A percentile compares a stretch with the other conserved stretches of the same genome.
Conservation (phyloP, 208 protist species). For the Trichomonas gallinae region DNA sequence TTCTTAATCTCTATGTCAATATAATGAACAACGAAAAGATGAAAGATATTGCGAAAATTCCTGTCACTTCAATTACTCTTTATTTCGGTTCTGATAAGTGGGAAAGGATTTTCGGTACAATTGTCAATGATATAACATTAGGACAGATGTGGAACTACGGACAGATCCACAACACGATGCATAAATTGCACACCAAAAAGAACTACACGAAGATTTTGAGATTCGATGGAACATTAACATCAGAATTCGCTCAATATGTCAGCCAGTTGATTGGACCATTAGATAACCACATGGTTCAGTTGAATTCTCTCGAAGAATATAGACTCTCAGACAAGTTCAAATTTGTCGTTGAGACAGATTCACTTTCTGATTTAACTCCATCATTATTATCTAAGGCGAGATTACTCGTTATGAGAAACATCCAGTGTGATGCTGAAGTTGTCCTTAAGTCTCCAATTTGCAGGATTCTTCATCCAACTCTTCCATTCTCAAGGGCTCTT, state of each 20-base stretch:
- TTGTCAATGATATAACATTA: not conserved
- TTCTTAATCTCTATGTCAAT: not conserved
- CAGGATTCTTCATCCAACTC: not conserved
- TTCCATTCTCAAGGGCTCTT: not conserved
- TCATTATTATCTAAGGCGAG: not conserved
- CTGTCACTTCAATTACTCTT: not conserved
- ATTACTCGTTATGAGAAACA: not conserved
- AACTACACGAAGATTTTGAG: not conserved
- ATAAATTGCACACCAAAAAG: not conserved
- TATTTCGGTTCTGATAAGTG: not conserved
- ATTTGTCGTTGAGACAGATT: not conserved
- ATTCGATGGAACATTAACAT: not conserved
- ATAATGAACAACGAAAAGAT: not conserved
- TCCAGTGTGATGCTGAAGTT: not conserved
- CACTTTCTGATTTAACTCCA: not conserved
- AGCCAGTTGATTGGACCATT: not conserved
- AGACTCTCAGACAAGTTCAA: not conserved
- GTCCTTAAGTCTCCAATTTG: not conserved
- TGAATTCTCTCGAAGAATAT: not conserved
- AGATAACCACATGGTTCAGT: not conserved
- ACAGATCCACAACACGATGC: not conserved
- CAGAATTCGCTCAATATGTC: not conserved
- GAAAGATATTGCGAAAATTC: not conserved
- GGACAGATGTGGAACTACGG: not conserved
- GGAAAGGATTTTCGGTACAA: not conserved